Evolutionary conservation across 306 rosid species (phyloP).

Genomic region (Cicer chorassanicum): DNA sequence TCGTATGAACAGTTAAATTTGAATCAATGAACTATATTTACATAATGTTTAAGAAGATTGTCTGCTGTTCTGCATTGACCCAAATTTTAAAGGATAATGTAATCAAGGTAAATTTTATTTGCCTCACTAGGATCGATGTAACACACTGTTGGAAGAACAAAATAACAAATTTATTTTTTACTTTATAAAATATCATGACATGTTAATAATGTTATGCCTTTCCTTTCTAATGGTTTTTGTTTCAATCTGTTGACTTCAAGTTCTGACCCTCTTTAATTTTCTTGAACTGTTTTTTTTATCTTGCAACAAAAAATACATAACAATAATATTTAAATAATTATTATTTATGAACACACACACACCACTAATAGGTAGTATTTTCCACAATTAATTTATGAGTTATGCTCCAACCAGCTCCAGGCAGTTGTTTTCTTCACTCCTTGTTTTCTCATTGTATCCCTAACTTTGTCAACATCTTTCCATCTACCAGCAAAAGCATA

Average conservation of each 20-base stretch:
- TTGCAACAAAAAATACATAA: too few species aligned
- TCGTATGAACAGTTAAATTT: conserved; percentile 2
- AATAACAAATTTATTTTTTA: too few species aligned
- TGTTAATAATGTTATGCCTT: background rate
- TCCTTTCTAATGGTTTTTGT: conserved; percentile 32
- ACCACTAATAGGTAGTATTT: conserved; percentile 27
- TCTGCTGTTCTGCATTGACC: too few species aligned
- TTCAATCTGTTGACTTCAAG: conserved; percentile 12
- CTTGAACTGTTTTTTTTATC: background rate
- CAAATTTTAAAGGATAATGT: too few species aligned
- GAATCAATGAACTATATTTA: background rate
- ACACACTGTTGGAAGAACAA: background rate
- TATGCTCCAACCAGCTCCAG: conserved; percentile 68
- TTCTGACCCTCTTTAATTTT: conserved; percentile 10
- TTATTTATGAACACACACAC: background rate
- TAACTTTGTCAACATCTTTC: conserved; percentile 67
- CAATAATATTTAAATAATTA: too few species aligned
- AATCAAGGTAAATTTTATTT: background rate
- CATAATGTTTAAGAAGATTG: too few species aligned
- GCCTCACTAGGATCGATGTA: background rate
- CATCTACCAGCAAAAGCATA: conserved; percentile 71
- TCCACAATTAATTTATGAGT: conserved; percentile 56
- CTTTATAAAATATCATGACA: conserved; percentile 2
- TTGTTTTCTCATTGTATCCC: conserved; percentile 57
- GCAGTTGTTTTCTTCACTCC: conserved; percentile 62